Base-by-base conservation (phyloP, 1,284 basidiomycete genomes). In the Abortiporus biennis region DNA sequence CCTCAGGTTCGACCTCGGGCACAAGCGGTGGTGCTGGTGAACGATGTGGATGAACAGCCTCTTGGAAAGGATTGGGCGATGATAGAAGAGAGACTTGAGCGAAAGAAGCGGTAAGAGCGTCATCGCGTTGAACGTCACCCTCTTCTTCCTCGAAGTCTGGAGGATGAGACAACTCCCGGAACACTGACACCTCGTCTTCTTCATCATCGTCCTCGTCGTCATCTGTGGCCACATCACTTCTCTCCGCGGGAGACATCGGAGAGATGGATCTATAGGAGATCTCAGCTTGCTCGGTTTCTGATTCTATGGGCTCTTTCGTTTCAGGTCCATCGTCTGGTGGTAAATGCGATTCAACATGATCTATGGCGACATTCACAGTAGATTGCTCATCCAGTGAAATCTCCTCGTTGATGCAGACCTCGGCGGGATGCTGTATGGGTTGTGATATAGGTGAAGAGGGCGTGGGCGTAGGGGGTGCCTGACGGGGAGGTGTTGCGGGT, bases 111-210 rank as follows among this genome's bases (percentile, higher is more conserved):
- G 15, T 29, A 21, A 40, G 38, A n/a, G 11, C 3, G 15, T 40
- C 24, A 8, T 30, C 34, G 3, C 19, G 24, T 2, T 17, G 4
- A 11, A 6, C 13, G 12, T 29, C 16, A 15, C 8, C 6, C 12
- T 33, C 36, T 9, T 24, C 9, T 3, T 44, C 45, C 12, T 51
- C 47, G 19, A 35, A 40, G 31, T 40, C 45, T 2, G 47, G 48
- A 2, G 39, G 43, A 4, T 63, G 54, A 39, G 62, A 58, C 42
- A 66, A 53, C 42, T 61, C 56, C 6, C 61, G 58, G 30, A 59
- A 54, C 15, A 65, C 58, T 2, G 48, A 50, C 9, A 47, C 50
- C 24, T 61, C 56, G 5, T 54, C 48, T 21, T 54, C 50, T 12
- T 46, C 40, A 4, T 40, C 45, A 6, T 46, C 40, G 6, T 49